A percentile compares a stretch with the other conserved stretches of the same genome.
These are phyloP conservation scores for Ogataea nonfermentans DNA, from an alignment of 805 yeast genomes.

Conservation along the genomic window DNA sequence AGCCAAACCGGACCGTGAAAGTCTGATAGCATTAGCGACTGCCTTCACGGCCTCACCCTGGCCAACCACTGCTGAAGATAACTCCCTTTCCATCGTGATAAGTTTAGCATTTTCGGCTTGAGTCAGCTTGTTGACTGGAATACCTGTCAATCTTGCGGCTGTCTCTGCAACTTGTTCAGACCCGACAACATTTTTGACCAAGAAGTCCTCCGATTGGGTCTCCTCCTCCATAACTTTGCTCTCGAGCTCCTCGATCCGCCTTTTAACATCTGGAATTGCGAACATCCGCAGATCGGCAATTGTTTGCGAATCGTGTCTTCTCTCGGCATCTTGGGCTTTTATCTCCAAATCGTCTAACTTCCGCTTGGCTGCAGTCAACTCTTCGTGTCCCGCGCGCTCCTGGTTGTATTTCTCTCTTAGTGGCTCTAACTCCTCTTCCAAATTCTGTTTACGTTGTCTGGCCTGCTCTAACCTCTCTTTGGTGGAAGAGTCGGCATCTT, in stretches of 20 bases:
- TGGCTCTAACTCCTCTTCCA: constrained; percentile 84
- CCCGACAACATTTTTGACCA: constrained; percentile 89
- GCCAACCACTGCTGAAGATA: constrained; percentile 85
- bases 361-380: constrained; percentile 83
- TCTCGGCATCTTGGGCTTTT: constrained; percentile 94
- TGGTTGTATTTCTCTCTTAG: constrained; percentile 79
- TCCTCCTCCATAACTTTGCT: constrained; percentile 71
- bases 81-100: constrained; percentile 89
- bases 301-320: constrained; percentile 90
- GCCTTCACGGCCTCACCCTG: constrained; percentile 95
- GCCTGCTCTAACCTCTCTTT: constrained; percentile 84
- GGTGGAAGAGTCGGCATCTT: constrained; percentile 77
- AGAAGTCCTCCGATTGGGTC: constrained; percentile 43
- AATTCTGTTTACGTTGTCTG: constrained; percentile 70
- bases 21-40: constrained; percentile 90
- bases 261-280: constrained; percentile 91
- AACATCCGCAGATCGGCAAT: constrained; percentile 96
- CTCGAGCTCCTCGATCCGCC: constrained; percentile 74
- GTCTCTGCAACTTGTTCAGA: constrained; percentile 57
- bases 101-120: constrained; percentile 94
- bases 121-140: constrained; percentile 90
- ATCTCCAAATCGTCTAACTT: constrained; percentile 88
- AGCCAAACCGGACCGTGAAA: constrained; percentile 90
- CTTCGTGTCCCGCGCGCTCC: constrained; percentile 90
- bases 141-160: constrained; percentile 67